Conservation (phyloP, 495 filamentous ascomycete genomes). For the Tuber melanosporum region DNA sequence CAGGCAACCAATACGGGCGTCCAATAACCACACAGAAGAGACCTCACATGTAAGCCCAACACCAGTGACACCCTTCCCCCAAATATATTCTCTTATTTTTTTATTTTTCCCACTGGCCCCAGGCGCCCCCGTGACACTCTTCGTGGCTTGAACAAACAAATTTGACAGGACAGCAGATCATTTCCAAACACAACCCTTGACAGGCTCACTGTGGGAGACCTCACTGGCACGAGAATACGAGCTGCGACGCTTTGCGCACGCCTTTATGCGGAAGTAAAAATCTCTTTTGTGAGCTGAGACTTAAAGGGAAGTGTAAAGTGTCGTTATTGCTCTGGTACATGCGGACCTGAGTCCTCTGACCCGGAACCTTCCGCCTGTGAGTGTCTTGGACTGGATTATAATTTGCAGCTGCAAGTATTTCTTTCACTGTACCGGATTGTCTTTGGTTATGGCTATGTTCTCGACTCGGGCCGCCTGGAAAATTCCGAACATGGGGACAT, state of each 20-base stretch:
- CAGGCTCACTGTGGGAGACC: not conserved
- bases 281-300: not conserved
- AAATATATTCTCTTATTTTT: not conserved
- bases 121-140: not conserved
- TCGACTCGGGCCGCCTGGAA: not conserved
- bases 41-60: not conserved
- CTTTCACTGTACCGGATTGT: not conserved
- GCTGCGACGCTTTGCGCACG: not conserved
- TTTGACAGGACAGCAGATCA: slow-evolving; percentile 1
- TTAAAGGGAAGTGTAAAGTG: not conserved
- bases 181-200: not conserved
- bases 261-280: not conserved
- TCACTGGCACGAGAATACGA: not conserved
- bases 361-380: not conserved
- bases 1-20: not conserved
- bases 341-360: not conserved
- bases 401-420: not conserved
- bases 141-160: not conserved
- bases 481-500: not conserved
- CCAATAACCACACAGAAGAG: not conserved
- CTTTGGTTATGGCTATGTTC: not conserved
- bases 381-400: slow-evolving; percentile 1
- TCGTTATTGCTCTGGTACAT: not conserved
- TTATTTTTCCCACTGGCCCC: not conserved
- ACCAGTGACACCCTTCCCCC: not conserved